Percentiles rank a stretch among this genome's conserved stretches.
phyloP scores from a whole-genome alignment of 169 alveolate genomes.

The Plasmodium yoelii region DNA sequence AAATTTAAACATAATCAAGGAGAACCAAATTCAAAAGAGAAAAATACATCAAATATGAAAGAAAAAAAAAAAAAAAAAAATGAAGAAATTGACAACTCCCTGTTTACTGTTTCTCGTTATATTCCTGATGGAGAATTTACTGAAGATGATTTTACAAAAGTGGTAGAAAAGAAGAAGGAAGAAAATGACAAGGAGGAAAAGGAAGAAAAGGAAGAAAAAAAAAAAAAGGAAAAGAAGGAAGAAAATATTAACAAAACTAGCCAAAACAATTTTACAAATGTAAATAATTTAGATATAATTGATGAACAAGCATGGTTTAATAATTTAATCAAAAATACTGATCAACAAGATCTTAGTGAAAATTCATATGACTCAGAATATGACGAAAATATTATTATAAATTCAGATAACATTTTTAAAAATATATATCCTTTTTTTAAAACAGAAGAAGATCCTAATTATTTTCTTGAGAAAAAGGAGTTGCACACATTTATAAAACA shows the following conservation, averaged over 20 bases:
- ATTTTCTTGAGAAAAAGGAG: slow-evolving; percentile 30
- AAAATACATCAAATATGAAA: background rate
- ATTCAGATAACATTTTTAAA: slow-evolving; percentile 52
- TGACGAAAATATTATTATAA: slow-evolving; percentile 51
- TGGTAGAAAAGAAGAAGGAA: slow-evolving; percentile 2
- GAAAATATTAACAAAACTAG: background rate
- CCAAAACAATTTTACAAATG: background rate
- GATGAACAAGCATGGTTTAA: slow-evolving; percentile 42
- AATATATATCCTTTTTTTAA: slow-evolving; percentile 72
- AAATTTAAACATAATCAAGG: background rate
- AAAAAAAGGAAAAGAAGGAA: background rate
- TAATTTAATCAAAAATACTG: slow-evolving; percentile 26
- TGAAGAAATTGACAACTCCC: background rate
- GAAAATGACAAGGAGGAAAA: too few relatives aligned
- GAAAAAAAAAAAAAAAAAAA: background rate
- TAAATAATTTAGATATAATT: slow-evolving; percentile 11
- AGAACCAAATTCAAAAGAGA: background rate
- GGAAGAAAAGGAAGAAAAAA: background rate
- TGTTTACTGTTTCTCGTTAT: slow-evolving; percentile 38
- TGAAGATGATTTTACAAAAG: background rate
- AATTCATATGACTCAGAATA: slow-evolving; percentile 10
- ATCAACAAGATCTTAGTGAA: slow-evolving; percentile 1
- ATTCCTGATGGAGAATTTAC: slow-evolving; percentile 20
- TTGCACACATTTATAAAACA: slow-evolving; percentile 13
- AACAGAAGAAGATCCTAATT: slow-evolving; percentile 52